phyloP scores from a whole-genome alignment of 1,284 basidiomycete genomes.

The Abortiporus biennis region DNA sequence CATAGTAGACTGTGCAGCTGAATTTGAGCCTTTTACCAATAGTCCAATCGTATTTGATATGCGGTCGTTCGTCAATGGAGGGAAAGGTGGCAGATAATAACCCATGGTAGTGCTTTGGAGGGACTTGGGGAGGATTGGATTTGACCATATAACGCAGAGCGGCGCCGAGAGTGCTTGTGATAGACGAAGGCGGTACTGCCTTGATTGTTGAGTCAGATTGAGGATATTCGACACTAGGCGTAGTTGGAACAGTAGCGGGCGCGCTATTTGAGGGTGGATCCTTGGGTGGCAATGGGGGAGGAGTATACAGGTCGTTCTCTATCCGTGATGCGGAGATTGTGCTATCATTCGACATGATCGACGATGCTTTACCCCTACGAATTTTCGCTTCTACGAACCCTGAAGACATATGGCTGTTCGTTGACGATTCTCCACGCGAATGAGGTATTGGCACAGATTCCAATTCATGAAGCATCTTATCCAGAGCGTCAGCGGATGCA shows the following conservation, averaged over 20 bases:
- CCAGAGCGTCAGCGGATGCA: constrained; percentile 30
- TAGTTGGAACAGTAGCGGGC: constrained; percentile 2
- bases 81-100: constrained; percentile 38
- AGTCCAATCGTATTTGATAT: constrained; percentile 77
- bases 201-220: constrained; percentile 8
- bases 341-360: constrained; percentile 33
- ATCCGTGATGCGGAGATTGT: constrained; percentile 27
- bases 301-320: constrained; percentile 5
- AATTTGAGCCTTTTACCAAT: constrained; percentile 66
- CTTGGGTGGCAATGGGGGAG: constrained; percentile 26
- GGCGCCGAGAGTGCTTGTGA: constrained; percentile 46
- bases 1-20: constrained; percentile 76
- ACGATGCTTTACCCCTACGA: constrained; percentile 31
- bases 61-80: constrained; percentile 59
- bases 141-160: constrained; percentile 55
- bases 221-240: constrained; percentile 4
- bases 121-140: constrained; percentile 24
- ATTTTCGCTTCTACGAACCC: constrained; percentile 33
- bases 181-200: constrained; percentile 26
- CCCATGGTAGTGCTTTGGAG: constrained; percentile 40
- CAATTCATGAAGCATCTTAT: constrained; percentile 44
- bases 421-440: constrained; percentile 13
- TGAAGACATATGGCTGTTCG: constrained; percentile 20
- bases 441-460: constrained; percentile 25
- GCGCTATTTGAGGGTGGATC: constrained; percentile 10